A percentile compares a stretch with the other conserved stretches of the same genome.
Evolutionary conservation across 495 filamentous ascomycete genomes (phyloP).

Genomic region (Penicillium dipodomyicola): DNA sequence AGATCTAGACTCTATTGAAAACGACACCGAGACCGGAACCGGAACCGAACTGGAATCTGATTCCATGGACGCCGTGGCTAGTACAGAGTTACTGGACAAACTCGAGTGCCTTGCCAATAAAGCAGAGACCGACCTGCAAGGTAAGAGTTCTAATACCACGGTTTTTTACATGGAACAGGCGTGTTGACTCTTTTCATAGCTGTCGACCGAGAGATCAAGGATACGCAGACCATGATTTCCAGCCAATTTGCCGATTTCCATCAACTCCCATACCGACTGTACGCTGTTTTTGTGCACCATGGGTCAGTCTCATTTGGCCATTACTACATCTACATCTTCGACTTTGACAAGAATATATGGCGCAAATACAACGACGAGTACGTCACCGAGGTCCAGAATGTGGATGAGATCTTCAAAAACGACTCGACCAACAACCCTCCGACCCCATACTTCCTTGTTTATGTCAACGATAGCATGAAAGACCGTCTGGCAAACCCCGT

Average conservation of each 20-base stretch:
- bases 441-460: conserved; percentile 88
- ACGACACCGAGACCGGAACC: conserved; percentile 17
- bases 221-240: conserved; percentile 52
- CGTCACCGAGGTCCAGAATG: conserved; percentile 66
- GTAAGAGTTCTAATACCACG: conserved; percentile 26
- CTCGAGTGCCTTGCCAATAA: conserved; percentile 36
- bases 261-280: conserved; percentile 72
- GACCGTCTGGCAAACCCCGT: conserved; percentile 61
- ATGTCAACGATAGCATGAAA: conserved; percentile 65
- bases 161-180: neutral
- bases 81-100: conserved; percentile 28
- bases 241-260: conserved; percentile 58
- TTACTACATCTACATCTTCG: conserved; percentile 96
- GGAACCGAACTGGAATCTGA: conserved; percentile 18
- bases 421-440: conserved; percentile 57
- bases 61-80: conserved; percentile 22
- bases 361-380: conserved; percentile 89
- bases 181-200: conserved; percentile 26
- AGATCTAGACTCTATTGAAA: conserved; percentile 27
- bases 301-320: conserved; percentile 73
- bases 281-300: conserved; percentile 88
- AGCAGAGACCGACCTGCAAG: conserved; percentile 35
- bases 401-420: conserved; percentile 63
- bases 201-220: conserved; percentile 50
- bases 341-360: conserved; percentile 79